Base-by-base conservation (phyloP, 768 basidiomycete genomes). In the Russula olivacea region DNA sequence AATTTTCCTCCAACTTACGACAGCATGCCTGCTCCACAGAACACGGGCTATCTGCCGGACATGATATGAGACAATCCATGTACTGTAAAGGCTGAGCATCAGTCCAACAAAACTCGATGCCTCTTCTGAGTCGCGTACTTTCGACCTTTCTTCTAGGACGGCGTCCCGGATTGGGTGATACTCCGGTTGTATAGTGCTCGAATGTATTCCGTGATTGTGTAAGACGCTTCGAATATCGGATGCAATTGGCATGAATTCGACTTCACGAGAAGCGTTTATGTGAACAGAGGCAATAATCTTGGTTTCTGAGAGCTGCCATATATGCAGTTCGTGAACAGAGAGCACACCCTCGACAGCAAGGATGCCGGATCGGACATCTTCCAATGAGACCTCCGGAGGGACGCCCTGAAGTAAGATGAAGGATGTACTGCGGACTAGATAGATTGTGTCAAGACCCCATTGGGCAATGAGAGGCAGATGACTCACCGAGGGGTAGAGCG, bases 221-320 rank as follows among this genome's bases (percentile, higher is more conserved):
- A 98, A 80, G 1, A 82, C 84, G 73, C 86, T 83, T 61, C 94
- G 82, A 66, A 99, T 96, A 48, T 88, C 83, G 43, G 82, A 83
- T 17, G 92, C 91, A 55, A 95, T 83, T 2, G 81, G 84, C 91
- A 98, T 98, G 72, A 98, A 98, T 70, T 97, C 94, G 60, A 85
- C 81, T 23, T 84, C 83, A 54, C 86, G 81, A 43, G 86, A 86
- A 9, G 93, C 85, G 68, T 91, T 83, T 53, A 99, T 92, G 74
- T 99, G 97, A 28, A 99, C 96, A 2, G 91, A 95, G 11, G 95
- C 95, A 48, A 99, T 89, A 59, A 94, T 85, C 72, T 97, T 98
- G 61, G 83, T 85, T 75, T 99, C 97, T 11, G 93, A 95, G 53
- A 99, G 82, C 70, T 96, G 93, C 97, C 97, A 99, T 58, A 98